These are phyloP conservation scores for Potentilla sterilis DNA, from an alignment of 306 rosid species.

Conservation along the genomic window DNA sequence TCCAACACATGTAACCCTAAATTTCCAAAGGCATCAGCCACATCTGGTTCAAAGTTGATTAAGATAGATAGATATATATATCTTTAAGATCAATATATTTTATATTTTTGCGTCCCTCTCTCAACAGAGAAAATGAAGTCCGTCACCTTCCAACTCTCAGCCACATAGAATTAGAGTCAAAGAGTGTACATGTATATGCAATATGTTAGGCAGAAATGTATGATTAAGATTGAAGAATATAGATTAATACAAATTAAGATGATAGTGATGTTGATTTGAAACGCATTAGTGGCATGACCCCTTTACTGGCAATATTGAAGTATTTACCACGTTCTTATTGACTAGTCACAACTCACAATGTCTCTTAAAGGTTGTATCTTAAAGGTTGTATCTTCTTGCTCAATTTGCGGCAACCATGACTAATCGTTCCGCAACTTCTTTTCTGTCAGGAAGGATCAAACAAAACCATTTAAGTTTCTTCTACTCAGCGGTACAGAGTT, in stretches of 20 bases:
- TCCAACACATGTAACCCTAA: not conserved
- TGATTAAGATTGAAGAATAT: conserved; percentile 1
- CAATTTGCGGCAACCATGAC: conserved; percentile 18
- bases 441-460: not conserved
- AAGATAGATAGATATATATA: not conserved
- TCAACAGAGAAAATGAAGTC: conserved; percentile 1
- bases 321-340: conserved; percentile 8
- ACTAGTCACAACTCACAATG: conserved; percentile 2
- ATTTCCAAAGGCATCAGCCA: not conserved
- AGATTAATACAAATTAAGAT: not conserved
- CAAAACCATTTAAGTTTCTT: not conserved
- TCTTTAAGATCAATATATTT: not conserved
- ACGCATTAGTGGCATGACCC: not conserved
- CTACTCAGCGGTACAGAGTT: not conserved
- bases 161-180: not conserved
- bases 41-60: not conserved
- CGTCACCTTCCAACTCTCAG: not conserved
- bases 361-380: not conserved
- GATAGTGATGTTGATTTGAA: not conserved
- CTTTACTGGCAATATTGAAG: not conserved
- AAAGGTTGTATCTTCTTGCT: not conserved
- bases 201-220: not conserved
- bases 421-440: not conserved
- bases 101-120: not conserved
- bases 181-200: not conserved